phyloP scores from a whole-genome alignment of 2,329 filamentous ascomycete species.

The Colletotrichum musicola region DNA sequence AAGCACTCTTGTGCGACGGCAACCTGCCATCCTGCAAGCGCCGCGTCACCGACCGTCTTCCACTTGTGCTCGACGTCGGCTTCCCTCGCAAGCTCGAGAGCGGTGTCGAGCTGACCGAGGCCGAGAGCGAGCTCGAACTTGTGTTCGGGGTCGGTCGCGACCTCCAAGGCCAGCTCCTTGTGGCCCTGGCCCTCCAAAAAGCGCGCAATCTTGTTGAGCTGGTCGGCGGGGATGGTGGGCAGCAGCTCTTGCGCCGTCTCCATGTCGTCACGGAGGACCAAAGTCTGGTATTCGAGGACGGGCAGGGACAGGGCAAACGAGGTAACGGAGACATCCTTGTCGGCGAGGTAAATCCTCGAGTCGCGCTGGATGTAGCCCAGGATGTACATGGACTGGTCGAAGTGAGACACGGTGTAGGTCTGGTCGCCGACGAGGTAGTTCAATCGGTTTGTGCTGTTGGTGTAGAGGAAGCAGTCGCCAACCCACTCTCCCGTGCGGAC shows the following conservation, averaged over 20 bases:
- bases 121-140: conserved; percentile 93
- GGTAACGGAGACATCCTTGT: conserved; percentile 94
- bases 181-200: conserved; percentile 98
- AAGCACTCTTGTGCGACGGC: conserved; percentile 93
- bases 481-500: conserved; percentile 98
- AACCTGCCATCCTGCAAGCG: conserved; percentile 88
- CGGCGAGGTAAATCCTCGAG: conserved; percentile 92
- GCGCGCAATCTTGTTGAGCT: conserved; percentile 97
- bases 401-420: conserved; percentile 97
- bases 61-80: conserved; percentile 96
- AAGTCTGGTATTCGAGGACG: conserved; percentile 96
- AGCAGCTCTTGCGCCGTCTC: conserved; percentile 91
- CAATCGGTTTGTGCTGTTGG: conserved; percentile 93
- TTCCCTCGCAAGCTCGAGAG: conserved; percentile 84
- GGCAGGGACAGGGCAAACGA: conserved; percentile 92
- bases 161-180: conserved; percentile 94
- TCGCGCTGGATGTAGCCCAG: conserved; percentile 96
- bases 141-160: conserved; percentile 95
- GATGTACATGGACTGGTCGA: conserved; percentile 94
- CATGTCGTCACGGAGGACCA: conserved; percentile 93
- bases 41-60: conserved; percentile 96
- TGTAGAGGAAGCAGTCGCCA: conserved; percentile 99
- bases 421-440: conserved; percentile 99
- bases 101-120: conserved; percentile 86
- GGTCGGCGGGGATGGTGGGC: conserved; percentile 85